Percentiles rank a stretch among this genome's conserved stretches.
phyloP scores from a whole-genome alignment of 805 yeast species.

The Myxozyma neotropica region DNA sequence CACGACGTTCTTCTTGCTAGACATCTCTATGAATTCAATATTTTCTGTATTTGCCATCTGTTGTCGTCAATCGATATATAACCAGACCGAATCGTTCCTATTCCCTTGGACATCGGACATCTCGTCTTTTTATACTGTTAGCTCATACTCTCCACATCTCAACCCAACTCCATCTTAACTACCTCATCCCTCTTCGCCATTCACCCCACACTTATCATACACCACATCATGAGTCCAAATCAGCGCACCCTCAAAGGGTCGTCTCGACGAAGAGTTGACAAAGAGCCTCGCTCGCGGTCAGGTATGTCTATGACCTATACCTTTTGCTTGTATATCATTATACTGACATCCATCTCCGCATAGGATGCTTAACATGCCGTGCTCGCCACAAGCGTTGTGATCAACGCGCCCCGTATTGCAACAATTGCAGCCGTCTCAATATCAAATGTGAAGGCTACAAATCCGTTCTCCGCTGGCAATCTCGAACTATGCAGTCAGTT shows the following conservation, averaged over 20 bases:
- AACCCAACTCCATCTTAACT: no score
- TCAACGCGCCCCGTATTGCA: constrained; percentile 63
- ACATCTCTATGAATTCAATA: no score
- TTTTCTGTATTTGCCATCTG: background rate
- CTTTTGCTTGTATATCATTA: background rate
- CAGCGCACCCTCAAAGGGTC: background rate
- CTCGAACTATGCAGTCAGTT: constrained; percentile 22
- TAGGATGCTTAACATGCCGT: constrained; percentile 54
- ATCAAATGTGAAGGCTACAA: constrained; percentile 56
- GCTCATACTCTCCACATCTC: no score
- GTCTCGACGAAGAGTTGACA: constrained; percentile 23
- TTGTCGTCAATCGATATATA: background rate
- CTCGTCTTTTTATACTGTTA: background rate
- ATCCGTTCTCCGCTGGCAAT: constrained; percentile 28
- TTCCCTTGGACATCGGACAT: background rate
- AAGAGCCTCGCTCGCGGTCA: constrained; percentile 27
- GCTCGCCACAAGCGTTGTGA: constrained; percentile 66
- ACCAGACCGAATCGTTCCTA: background rate
- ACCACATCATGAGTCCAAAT: background rate
- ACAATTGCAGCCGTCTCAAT: constrained; percentile 60
- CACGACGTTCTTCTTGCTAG: no score
- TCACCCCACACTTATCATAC: background rate
- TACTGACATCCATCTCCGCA: background rate
- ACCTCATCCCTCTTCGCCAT: background rate
- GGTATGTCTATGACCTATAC: constrained; percentile 5